Evolutionary conservation across 208 protist genomes (phyloP).

Genomic region (Phytomonas serpens): DNA sequence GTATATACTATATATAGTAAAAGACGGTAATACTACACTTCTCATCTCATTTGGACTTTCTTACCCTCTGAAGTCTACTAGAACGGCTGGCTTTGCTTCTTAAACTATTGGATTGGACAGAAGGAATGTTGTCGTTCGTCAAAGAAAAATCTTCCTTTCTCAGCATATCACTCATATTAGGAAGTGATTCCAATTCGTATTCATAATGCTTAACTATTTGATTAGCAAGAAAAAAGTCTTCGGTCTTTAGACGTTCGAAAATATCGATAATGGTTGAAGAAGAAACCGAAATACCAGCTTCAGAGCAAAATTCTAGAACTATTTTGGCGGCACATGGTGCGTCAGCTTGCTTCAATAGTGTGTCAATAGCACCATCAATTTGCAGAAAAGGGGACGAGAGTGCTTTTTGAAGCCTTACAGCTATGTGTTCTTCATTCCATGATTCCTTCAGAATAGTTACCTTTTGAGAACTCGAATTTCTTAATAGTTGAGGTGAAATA

Average conservation of each 20-base stretch:
- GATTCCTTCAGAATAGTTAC: neutral
- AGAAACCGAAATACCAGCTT: neutral
- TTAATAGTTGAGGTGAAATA: neutral
- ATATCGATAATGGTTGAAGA: neutral
- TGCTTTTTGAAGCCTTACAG: neutral
- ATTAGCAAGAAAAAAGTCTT: neutral
- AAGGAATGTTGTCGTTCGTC: neutral
- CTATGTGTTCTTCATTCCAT: neutral
- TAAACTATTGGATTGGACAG: neutral
- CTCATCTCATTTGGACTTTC: neutral
- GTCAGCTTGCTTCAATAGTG: neutral
- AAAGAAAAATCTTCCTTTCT: neutral
- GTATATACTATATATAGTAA: conserved; percentile 8
- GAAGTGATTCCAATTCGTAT: neutral
- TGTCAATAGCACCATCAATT: neutral
- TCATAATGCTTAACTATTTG: neutral
- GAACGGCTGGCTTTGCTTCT: neutral
- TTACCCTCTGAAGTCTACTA: neutral
- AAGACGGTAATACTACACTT: conserved; percentile 1
- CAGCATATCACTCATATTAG: neutral
- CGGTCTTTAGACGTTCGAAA: neutral
- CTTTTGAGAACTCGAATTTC: neutral
- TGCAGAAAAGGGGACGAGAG: neutral
- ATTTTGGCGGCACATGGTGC: neutral
- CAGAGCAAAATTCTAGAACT: neutral